Base-by-base conservation (phyloP, 2,329 filamentous ascomycete species). In the Pseudomassariella vexata region DNA sequence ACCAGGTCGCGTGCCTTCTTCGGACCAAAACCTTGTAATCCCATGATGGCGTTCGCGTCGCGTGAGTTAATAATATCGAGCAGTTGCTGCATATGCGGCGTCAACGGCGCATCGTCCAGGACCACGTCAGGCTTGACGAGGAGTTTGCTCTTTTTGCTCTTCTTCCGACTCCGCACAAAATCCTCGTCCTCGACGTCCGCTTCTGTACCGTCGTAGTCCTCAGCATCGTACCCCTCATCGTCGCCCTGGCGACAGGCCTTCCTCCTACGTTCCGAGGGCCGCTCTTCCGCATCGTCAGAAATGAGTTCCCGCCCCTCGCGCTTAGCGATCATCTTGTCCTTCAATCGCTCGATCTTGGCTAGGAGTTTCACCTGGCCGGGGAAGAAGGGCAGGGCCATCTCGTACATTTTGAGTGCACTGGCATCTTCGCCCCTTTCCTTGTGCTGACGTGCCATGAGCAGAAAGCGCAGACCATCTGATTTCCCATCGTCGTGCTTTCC, bases 361-460 rank as follows among this genome's bases (percentile, higher is more conserved):
- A 80, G 46, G 19, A 88, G 66, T 60, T 90, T 95, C 29, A 78
- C 71, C 53, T 95, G 92, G 2, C 79, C 80, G 0, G 89, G 89
- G 47, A 96, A 96, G 58, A 78, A 92, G 0, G 85, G 83, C 32
- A 87, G 62, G 0, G 90, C 90, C 42, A 85, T 66, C 54, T 90
- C 82, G 52, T 94, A 95, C 77, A 92, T 90, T 46, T 77, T 79
- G 38, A 96, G 61, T 0, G 89, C 87, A 20, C 76, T 84, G 4
- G 65, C 66, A 31, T 94, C 79, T 45, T 95, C 85, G 2, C 87
- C 87, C 4, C 78, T 73, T 32, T 87, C 85, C 52, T 89, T 88
- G 50, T 94, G 85, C 54, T 95, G 88, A 44, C 92, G 85, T 1
- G 87, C 90, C 70, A 92, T 87, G n/a, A 95, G 68, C 20, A 96